Percentiles rank a stretch among this genome's conserved stretches.
Evolutionary conservation across 192 early-diverging fungal species (phyloP).

Genomic region (Coemansia reversa): DNA sequence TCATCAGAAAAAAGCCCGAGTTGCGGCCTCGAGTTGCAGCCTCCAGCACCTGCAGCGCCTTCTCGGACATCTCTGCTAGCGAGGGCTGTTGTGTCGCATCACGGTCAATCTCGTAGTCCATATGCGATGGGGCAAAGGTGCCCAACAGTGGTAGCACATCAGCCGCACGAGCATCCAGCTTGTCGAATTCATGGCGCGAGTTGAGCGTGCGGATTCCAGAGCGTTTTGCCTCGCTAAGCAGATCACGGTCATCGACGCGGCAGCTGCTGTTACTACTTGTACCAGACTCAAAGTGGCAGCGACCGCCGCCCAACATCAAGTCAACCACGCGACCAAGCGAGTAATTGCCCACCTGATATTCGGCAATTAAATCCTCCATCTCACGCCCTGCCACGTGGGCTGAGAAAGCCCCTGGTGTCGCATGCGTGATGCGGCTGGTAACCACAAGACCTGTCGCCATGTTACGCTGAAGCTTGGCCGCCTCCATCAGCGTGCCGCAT

Average conservation of each 20-base stretch:
- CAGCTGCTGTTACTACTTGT: conserved; percentile 63
- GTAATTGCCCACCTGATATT: conserved; percentile 89
- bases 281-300: conserved; percentile 84
- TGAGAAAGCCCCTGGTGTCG: conserved; percentile 77
- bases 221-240: conserved; percentile 59
- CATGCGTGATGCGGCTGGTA: conserved; percentile 95
- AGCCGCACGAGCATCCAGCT: conserved; percentile 28
- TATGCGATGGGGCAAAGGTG: conserved; percentile 82
- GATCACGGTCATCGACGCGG: conserved; percentile 70
- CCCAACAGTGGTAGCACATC: conserved; percentile 67
- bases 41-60: conserved; percentile 77
- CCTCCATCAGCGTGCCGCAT: conserved; percentile 93
- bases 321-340: conserved; percentile 79
- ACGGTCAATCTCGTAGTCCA: conserved; percentile 91
- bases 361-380: conserved; percentile 83
- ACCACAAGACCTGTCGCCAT: conserved; percentile 89
- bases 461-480: conserved; percentile 75
- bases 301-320: conserved; percentile 89
- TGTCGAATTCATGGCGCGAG: conserved; percentile 65
- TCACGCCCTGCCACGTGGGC: conserved; percentile 79
- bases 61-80: conserved; percentile 79
- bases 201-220: conserved; percentile 65
- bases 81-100: conserved; percentile 67
- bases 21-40: conserved; percentile 52
- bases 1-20: conserved; percentile 92